A percentile compares a stretch with the other conserved stretches of the same genome.
phyloP scores from a whole-genome alignment of 1,284 basidiomycete species.

The Ganoderma resinaceum region DNA sequence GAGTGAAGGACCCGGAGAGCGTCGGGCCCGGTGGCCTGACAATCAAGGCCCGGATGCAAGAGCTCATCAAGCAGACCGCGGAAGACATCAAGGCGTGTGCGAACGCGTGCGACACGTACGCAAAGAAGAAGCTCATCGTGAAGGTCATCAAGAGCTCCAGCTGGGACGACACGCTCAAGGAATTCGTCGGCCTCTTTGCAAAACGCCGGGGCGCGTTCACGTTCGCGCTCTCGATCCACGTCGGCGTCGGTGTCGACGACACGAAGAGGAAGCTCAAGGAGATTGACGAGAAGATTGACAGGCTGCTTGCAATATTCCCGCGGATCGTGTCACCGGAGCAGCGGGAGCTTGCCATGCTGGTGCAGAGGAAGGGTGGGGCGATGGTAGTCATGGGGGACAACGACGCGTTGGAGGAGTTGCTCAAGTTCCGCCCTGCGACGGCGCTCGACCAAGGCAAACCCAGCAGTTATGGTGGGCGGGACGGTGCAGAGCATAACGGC shows the following conservation, averaged over 20 bases:
- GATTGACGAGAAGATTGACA: conserved; percentile 35
- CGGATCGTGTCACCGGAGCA: conserved; percentile 26
- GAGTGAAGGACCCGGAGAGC: conserved; percentile 27
- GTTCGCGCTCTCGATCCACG: conserved; percentile 44
- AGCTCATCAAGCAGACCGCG: conserved; percentile 33
- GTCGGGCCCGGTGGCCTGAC: conserved; percentile 33
- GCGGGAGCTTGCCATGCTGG: conserved; percentile 23
- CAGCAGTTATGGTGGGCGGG: too few species aligned
- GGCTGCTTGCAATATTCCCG: conserved; percentile 23
- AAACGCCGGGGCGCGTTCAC: conserved; percentile 43
- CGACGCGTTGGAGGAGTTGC: conserved; percentile 22
- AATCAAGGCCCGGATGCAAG: conserved; percentile 34
- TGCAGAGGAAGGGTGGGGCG: conserved; percentile 33
- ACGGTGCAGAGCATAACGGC: neutral
- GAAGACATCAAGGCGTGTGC: conserved; percentile 42
- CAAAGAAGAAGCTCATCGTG: conserved; percentile 41
- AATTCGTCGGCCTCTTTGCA: conserved; percentile 42
- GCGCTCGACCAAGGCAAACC: neutral
- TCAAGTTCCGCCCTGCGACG: neutral
- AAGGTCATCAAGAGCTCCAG: conserved; percentile 46
- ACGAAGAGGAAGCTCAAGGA: conserved; percentile 42
- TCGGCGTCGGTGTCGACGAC: conserved; percentile 41
- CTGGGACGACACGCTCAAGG: conserved; percentile 46
- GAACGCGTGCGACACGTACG: conserved; percentile 42
- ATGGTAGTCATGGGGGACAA: conserved; percentile 28